Base-by-base conservation (phyloP, 1,284 basidiomycete genomes). In the Rhizoctonia solani region DNA sequence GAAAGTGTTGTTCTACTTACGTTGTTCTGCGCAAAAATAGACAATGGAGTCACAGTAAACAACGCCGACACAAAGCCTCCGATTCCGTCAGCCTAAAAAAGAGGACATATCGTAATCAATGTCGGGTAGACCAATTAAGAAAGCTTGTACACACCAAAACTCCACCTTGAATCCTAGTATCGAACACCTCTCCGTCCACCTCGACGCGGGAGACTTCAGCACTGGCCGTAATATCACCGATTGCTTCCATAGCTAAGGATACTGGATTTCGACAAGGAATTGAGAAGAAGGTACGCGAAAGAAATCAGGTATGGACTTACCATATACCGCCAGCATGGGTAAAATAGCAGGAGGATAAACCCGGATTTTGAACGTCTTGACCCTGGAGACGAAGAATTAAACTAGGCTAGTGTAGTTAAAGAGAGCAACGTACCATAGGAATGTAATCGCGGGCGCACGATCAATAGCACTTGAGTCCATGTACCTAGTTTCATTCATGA, bases 191-290 rank as follows among this genome's bases (percentile, higher is more conserved):
- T 0, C 89, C 90, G 37, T 84, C 81, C 23, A 92, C 87, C 16
- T 80, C 76, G 19, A 91, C 81, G 9, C 85, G 83, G 1, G 89
- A 92, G 2, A 92, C 89, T 75, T 95, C 93, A 0, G 88, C 86
- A 3, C 88, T 89, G 0, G 92, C 90, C 0, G 92, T 93, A 72
- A 94, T 88, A 73, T 94, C 92, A 1, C 92, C 92, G 54, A 92
- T 92, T 3, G 90, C 88, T 76, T 94, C 92, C 87, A 92, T 89
- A 1, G 88, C 85, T 1, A 86, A 74, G 1, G 88, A 89, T 6
- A 88, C 87, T 87, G 30, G 67, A 19, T 47, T 29, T 8, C 32
- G 37, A 8, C 30, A 5, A 34, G 52, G 21, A n/a, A 42, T 54
- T 32, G 8, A 16, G 13, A 19, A 65, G 37, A 37, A 58, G 44